Evolutionary conservation across 495 filamentous ascomycete species (phyloP).

Genomic region (Penicillium bialowiezense): DNA sequence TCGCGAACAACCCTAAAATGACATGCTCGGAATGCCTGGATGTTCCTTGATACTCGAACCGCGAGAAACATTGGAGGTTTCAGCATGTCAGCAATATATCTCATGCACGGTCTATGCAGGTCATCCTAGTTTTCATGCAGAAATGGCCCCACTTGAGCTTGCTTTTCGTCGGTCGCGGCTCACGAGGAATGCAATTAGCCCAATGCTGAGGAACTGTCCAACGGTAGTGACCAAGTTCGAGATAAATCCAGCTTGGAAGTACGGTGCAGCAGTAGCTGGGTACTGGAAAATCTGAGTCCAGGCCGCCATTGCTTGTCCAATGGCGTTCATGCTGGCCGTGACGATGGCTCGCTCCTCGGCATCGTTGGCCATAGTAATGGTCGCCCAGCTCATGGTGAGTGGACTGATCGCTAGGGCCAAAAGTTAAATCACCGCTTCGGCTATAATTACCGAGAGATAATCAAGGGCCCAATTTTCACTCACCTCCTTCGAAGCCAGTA

Average conservation of each 20-base stretch:
- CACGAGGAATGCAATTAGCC: not conserved
- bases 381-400: conserved; percentile 35
- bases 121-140: not conserved
- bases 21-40: not conserved
- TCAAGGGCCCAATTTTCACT: conserved; percentile 1
- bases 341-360: conserved; percentile 35
- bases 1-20: not conserved
- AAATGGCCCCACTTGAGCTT: not conserved
- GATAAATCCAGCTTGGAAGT: conserved; percentile 27
- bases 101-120: too few relatives aligned
- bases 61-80: too few relatives aligned
- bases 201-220: not conserved
- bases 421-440: not conserved
- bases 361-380: conserved; percentile 29
- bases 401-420: conserved; percentile 26
- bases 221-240: conserved; percentile 5
- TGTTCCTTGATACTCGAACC: too few relatives aligned
- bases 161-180: not conserved
- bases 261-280: conserved; percentile 24
- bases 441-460: not conserved
- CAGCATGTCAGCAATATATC: too few relatives aligned
- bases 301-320: conserved; percentile 34
- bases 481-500: conserved; percentile 31
- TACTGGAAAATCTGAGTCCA: conserved; percentile 32
- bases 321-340: conserved; percentile 35